Conservation (phyloP, 768 basidiomycete species). For the Leccinum olivaceopallidum region DNA sequence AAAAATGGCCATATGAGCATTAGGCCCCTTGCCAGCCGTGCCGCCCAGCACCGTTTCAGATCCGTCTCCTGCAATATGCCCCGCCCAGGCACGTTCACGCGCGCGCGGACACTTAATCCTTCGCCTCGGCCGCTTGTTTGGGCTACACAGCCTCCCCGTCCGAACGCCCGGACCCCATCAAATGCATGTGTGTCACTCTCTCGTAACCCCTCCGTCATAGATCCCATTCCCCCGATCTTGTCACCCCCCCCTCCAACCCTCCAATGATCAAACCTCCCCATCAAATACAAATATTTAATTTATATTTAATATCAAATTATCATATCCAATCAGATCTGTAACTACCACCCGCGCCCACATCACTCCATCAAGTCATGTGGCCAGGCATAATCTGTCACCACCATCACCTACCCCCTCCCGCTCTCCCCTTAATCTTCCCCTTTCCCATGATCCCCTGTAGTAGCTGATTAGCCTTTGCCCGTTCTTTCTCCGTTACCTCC, state of each 20-base stretch:
- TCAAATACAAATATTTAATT: constrained; percentile 7
- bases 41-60: constrained; percentile 34
- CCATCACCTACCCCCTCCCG: constrained; percentile 14
- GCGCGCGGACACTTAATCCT: constrained; percentile 27
- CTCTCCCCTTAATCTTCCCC: constrained; percentile 36
- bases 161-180: constrained; percentile 17
- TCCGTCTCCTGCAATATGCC: constrained; percentile 27
- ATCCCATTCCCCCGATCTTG: constrained; percentile 3
- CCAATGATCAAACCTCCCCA: neutral
- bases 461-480: constrained; percentile 74
- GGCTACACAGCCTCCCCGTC: constrained; percentile 30
- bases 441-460: constrained; percentile 54
- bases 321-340: constrained; percentile 17
- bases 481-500: constrained; percentile 78
- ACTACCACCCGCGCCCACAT: neutral
- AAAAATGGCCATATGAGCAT: constrained; percentile 29
- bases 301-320: constrained; percentile 9
- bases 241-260: neutral
- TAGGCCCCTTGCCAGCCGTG: constrained; percentile 8
- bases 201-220: constrained; percentile 26
- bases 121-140: constrained; percentile 23
- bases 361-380: constrained; percentile 26
- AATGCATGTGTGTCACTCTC: constrained; percentile 10
- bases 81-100: constrained; percentile 25
- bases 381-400: constrained; percentile 34